These are phyloP conservation scores for Mucor mucedo DNA, from an alignment of 371 early-diverging fungal genomes.

Conservation along the genomic window DNA sequence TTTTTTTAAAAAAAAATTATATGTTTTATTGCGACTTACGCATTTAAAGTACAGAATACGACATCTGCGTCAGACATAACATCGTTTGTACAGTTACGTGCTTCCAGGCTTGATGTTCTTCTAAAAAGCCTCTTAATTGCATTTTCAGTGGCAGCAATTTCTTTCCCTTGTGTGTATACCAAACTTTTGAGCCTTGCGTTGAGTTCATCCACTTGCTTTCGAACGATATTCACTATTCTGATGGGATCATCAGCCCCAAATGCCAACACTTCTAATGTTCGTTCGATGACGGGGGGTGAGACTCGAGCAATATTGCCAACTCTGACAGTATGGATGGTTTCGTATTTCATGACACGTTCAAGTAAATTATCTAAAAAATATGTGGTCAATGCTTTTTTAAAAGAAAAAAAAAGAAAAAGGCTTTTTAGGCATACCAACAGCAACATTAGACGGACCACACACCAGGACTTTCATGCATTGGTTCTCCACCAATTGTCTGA, in stretches of 20 bases:
- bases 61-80: constrained; percentile 48
- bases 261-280: constrained; percentile 45
- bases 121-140: too few relatives aligned
- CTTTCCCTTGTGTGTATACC: too few relatives aligned
- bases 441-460: constrained; percentile 91
- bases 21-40: constrained; percentile 23
- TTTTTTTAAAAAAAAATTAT: background rate
- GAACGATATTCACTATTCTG: too few relatives aligned
- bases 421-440: constrained; percentile 67
- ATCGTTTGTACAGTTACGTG: too few relatives aligned
- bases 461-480: constrained; percentile 78
- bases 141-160: too few relatives aligned
- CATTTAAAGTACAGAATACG: constrained; percentile 63
- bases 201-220: constrained; percentile 41
- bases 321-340: constrained; percentile 64
- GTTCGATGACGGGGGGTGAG: constrained; percentile 65
- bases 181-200: constrained; percentile 52
- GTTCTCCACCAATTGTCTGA: constrained; percentile 66
- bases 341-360: constrained; percentile 59
- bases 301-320: constrained; percentile 87
- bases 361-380: constrained; percentile 71
- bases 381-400: background rate
- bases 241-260: background rate
- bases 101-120: too few relatives aligned
- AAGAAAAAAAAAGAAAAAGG: background rate